These are phyloP conservation scores for Neurospora tetraspora DNA, from an alignment of 495 filamentous ascomycete genomes.

Conservation along the genomic window DNA sequence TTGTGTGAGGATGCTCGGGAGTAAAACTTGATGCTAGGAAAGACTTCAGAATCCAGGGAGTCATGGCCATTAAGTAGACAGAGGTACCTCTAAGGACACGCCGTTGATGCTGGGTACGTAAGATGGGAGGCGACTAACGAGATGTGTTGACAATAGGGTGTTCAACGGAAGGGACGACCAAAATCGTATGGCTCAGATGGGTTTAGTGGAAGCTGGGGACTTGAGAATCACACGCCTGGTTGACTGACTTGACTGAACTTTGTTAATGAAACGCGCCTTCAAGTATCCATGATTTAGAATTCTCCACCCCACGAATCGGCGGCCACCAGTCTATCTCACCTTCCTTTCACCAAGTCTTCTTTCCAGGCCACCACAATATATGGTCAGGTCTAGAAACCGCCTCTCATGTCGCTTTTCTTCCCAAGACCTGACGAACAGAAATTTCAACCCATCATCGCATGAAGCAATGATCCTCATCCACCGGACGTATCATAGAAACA, in stretches of 20 bases:
- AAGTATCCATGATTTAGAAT: neutral
- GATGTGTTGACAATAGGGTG: neutral
- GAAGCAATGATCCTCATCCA: too few relatives aligned
- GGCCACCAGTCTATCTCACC: neutral
- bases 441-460: too few relatives aligned
- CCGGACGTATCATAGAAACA: too few relatives aligned
- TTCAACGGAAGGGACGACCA: neutral
- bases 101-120: too few relatives aligned
- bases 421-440: too few relatives aligned
- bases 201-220: neutral
- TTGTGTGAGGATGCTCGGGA: neutral
- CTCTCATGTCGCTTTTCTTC: too few relatives aligned
- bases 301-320: neutral
- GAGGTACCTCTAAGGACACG: too few relatives aligned
- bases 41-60: neutral
- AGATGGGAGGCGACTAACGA: neutral
- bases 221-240: neutral
- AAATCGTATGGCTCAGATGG: neutral
- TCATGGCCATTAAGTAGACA: neutral
- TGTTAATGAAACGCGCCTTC: neutral
- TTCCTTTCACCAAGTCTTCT: neutral
- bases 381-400: too few relatives aligned
- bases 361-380: too few relatives aligned
- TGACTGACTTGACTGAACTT: neutral
- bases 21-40: neutral